A percentile compares a stretch with the other conserved stretches of the same genome.
Evolutionary conservation across 768 basidiomycete genomes (phyloP).

Genomic region (Astraeus odoratus): DNA sequence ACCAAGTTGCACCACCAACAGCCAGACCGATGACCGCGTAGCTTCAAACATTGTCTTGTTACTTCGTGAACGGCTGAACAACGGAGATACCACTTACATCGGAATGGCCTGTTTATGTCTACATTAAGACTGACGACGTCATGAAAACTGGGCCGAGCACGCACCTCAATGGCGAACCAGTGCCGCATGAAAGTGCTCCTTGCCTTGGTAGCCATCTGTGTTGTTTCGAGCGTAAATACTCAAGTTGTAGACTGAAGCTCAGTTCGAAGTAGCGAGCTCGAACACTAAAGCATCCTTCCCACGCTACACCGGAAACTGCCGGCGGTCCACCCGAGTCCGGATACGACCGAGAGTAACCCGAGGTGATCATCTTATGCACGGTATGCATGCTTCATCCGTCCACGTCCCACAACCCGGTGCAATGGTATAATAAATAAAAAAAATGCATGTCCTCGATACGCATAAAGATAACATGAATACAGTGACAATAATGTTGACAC

Average conservation of each 20-base stretch:
- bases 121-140: background rate
- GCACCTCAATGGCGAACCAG: conserved; percentile 42
- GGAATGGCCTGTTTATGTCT: conserved; percentile 37
- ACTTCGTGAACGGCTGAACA: conserved; percentile 1
- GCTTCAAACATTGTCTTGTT: conserved; percentile 17
- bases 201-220: conserved; percentile 18
- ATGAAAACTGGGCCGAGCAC: background rate
- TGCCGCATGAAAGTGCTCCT: conserved; percentile 30
- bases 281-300: conserved; percentile 1
- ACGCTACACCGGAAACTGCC: conserved; percentile 9
- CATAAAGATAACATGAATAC: conserved; percentile 21
- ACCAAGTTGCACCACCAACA: conserved; percentile 58
- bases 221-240: background rate
- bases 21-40: conserved; percentile 45
- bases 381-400: background rate
- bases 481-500: conserved; percentile 24
- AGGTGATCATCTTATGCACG: too few relatives aligned
- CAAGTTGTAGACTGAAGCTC: background rate
- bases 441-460: conserved; percentile 7
- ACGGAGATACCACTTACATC: conserved; percentile 30
- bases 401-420: background rate
- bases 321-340: background rate
- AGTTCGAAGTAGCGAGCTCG: background rate
- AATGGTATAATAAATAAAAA: background rate
- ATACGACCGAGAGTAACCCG: background rate